Conservation (phyloP, 176 grass and related monocot genomes). For the Phyllostachys edulis region DNA sequence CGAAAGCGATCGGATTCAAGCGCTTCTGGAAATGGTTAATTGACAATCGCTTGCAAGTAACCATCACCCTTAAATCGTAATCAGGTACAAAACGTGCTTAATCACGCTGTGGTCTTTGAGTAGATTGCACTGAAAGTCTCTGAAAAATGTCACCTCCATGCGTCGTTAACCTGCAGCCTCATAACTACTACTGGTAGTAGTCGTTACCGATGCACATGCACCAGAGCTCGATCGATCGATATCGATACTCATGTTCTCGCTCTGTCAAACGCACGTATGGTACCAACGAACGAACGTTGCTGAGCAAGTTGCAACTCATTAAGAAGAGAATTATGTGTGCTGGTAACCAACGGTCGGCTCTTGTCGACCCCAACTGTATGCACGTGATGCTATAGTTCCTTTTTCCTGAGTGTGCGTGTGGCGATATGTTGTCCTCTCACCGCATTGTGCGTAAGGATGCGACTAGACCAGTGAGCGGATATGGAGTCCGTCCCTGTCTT, state of each 20-base stretch:
- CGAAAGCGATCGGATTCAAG: background rate
- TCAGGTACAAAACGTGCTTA: background rate
- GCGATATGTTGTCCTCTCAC: too few species aligned
- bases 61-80: background rate
- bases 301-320: background rate
- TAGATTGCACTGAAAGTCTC: conserved; percentile 48
- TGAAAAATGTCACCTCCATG: background rate
- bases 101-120: conserved; percentile 22
- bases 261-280: background rate
- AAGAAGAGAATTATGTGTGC: conserved; percentile 1
- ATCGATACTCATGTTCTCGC: background rate
- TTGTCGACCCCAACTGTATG: background rate
- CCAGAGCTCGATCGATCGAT: background rate
- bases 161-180: too few species aligned
- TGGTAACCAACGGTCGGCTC: conserved; percentile 25
- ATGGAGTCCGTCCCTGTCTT: too few species aligned
- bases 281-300: background rate
- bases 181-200: background rate
- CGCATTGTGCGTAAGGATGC: too few species aligned
- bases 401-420: too few species aligned
- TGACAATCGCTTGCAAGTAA: conserved; percentile 37
- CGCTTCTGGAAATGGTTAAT: background rate
- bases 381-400: too few species aligned
- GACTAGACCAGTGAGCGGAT: too few species aligned
- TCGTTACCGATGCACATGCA: background rate